Conservation (phyloP, 371 early-diverging fungal genomes). For the Mortierella polycephala region DNA sequence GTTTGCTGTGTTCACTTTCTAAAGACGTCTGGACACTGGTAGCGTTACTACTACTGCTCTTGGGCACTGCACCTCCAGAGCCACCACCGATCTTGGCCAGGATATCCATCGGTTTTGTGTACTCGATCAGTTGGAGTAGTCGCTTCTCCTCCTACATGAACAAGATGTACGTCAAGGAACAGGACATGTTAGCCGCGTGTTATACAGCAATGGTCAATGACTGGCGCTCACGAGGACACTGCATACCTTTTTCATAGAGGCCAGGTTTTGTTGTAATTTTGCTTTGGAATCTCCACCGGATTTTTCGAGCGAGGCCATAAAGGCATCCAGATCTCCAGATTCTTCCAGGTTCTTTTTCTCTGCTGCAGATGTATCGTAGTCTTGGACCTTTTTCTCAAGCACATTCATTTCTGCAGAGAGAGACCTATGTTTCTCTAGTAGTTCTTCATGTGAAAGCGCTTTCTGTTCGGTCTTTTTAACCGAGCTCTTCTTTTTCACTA, state of each 20-base stretch:
- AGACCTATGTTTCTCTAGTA: constrained; percentile 58
- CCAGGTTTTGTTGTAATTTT: constrained; percentile 59
- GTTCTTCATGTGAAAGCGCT: constrained; percentile 74
- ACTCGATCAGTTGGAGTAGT: constrained; percentile 63
- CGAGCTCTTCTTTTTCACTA: constrained; percentile 57
- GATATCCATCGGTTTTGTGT: constrained; percentile 64
- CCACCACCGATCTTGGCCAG: constrained; percentile 36
- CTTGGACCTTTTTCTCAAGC: constrained; percentile 53
- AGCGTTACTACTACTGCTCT: neutral
- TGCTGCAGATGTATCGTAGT: constrained; percentile 32
- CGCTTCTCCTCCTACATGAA: constrained; percentile 60
- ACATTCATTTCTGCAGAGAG: constrained; percentile 24
- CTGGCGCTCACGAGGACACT: neutral
- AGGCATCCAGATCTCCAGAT: constrained; percentile 74
- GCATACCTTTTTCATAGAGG: constrained; percentile 61
- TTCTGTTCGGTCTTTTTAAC: constrained; percentile 51
- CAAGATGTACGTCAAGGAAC: neutral
- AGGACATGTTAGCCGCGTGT: neutral
- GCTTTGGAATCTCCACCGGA: constrained; percentile 54
- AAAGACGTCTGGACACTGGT: neutral
- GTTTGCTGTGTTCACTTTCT: constrained; percentile 2
- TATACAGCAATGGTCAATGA: neutral
- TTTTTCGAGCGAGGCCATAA: constrained; percentile 57
- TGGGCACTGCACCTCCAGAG: constrained; percentile 43
- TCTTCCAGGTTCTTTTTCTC: constrained; percentile 47